phyloP scores from a whole-genome alignment of 345 rosid species.

The Rhizophora mangle region DNA sequence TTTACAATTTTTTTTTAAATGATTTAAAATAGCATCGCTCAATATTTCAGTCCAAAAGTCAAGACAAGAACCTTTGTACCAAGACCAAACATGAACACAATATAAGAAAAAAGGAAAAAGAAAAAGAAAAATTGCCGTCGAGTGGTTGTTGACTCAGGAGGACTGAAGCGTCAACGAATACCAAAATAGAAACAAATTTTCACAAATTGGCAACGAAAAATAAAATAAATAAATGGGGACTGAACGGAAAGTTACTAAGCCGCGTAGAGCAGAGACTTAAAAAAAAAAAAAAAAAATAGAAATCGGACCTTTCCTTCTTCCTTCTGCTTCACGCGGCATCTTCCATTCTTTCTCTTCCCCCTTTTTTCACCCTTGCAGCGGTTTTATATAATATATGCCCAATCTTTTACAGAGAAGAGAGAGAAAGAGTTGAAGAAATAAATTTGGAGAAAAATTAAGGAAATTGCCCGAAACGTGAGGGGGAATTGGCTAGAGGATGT shows the following conservation, averaged over 20 bases:
- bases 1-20: too few species aligned
- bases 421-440: not conserved
- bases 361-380: not conserved
- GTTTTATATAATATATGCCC: too few species aligned
- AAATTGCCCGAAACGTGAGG: not conserved
- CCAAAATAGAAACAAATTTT: too few species aligned
- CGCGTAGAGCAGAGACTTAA: conserved; percentile 43
- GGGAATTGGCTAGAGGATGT: conserved; percentile 37
- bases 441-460: not conserved
- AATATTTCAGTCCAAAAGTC: too few species aligned
- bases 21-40: too few species aligned
- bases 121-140: too few species aligned
- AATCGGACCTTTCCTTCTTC: not conserved
- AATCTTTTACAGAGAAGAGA: not conserved
- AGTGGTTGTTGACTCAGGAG: too few species aligned
- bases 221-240: not conserved
- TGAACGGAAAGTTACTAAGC: conserved; percentile 7
- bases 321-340: conserved; percentile 57
- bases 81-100: too few species aligned
- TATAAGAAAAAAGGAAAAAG: too few species aligned
- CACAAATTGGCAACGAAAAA: not conserved
- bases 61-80: too few species aligned
- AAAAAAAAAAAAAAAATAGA: not conserved
- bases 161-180: too few species aligned
- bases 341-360: not conserved